Conservation (phyloP, 225 moss, liverwort and hornwort species). For the Polytrichum commune region DNA sequence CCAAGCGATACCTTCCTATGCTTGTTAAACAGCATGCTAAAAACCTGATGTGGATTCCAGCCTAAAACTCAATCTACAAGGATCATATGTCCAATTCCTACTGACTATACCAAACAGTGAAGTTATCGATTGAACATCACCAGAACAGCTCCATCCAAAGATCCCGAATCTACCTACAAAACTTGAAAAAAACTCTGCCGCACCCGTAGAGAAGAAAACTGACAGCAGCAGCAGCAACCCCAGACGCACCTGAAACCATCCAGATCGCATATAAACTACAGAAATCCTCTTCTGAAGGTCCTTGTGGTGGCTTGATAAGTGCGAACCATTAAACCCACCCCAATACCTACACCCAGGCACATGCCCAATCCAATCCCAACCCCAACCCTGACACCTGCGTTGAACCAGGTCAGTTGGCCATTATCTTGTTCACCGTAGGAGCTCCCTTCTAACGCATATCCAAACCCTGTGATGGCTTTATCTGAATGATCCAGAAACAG, state of each 20-base stretch:
- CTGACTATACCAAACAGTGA: neutral
- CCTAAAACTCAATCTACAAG: constrained; percentile 18
- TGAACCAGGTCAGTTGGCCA: constrained; percentile 60
- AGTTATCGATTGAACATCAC: constrained; percentile 8
- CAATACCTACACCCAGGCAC: constrained; percentile 63
- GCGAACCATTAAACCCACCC: constrained; percentile 55
- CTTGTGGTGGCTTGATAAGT: constrained; percentile 60
- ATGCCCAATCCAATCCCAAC: constrained; percentile 61
- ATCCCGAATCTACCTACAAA: constrained; percentile 25
- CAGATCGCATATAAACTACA: constrained; percentile 17
- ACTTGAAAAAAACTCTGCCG: constrained; percentile 10
- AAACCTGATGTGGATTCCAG: constrained; percentile 14
- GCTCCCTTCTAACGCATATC: constrained; percentile 46
- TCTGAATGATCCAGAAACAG: constrained; percentile 43
- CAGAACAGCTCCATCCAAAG: constrained; percentile 15
- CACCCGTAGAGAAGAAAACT: no score
- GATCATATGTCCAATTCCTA: neutral
- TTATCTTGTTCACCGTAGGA: constrained; percentile 48
- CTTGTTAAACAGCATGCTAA: constrained; percentile 11
- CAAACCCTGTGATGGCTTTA: constrained; percentile 42
- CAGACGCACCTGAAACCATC: no score
- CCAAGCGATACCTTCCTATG: neutral
- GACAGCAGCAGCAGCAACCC: no score
- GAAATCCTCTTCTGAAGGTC: constrained; percentile 54
- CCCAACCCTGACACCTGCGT: constrained; percentile 59